Conservation (phyloP, 1,139 yeast genomes). For the Tardiomyces depauwii region DNA sequence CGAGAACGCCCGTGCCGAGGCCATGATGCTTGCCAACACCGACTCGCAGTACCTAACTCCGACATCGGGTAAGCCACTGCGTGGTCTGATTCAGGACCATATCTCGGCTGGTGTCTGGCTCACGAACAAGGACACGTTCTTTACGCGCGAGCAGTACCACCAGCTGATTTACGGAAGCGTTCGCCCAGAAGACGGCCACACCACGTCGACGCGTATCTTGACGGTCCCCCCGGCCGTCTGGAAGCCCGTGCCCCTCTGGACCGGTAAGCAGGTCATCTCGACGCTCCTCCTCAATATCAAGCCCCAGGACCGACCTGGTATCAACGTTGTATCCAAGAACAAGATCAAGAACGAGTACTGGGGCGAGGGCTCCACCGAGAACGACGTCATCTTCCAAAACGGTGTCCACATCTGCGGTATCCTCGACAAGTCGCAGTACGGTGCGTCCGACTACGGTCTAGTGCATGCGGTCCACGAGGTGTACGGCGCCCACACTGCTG, state of each 20-base stretch:
- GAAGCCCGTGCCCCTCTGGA: slow-evolving; percentile 90
- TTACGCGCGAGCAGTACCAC: slow-evolving; percentile 85
- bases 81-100: slow-evolving; percentile 99
- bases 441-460: slow-evolving; percentile 95
- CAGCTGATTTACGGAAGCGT: slow-evolving; percentile 90
- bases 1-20: slow-evolving; percentile 96
- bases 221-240: slow-evolving; percentile 84
- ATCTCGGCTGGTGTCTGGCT: slow-evolving; percentile 99
- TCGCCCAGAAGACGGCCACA: slow-evolving; percentile 98
- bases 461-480: slow-evolving; percentile 95
- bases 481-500: slow-evolving; percentile 86
- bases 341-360: slow-evolving; percentile 93
- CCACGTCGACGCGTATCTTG: slow-evolving; percentile 50
- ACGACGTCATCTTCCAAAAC: slow-evolving; percentile 70
- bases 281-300: slow-evolving; percentile 77
- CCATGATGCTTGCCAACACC: slow-evolving; percentile 86
- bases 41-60: slow-evolving; percentile 97
- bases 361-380: slow-evolving; percentile 78
- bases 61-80: slow-evolving; percentile 93
- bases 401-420: slow-evolving; percentile 91
- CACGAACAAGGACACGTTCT: slow-evolving; percentile 83
- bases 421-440: slow-evolving; percentile 94
- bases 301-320: slow-evolving; percentile 82
- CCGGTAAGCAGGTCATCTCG: slow-evolving; percentile 96
- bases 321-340: slow-evolving; percentile 71